Evolutionary conservation across 73 alveolate genomes (phyloP), one percentile per base, ranked within the genome.

Genomic region (Stentor roeselii): DNA sequence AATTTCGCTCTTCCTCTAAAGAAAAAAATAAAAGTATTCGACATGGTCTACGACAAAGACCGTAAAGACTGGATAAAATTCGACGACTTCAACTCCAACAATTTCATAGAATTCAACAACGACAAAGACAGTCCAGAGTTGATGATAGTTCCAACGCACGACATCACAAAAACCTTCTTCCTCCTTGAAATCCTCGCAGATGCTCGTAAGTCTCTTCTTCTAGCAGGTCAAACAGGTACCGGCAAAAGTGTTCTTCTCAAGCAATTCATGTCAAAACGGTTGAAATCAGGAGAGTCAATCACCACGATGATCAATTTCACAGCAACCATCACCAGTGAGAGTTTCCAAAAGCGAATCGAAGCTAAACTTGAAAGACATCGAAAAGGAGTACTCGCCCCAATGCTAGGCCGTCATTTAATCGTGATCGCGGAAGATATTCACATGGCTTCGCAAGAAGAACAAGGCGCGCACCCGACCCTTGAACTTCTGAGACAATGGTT

Each of bases 391-490:
- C 88, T 83, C 92, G 99, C 98, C 2, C 99, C 99, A 11, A 89
- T 93, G 39, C 93, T 94, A 3, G 98, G 99, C 35, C 86, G 93
- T 83, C 91, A 94, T 39, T 89, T 96, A 93, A 86, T 92, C 34
- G 94, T 90, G 38, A 89, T 92, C 82, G 93, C 92, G 2, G 97
- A 90, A 84, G 98, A 93, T 88, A 90, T 97, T 42, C 95, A 96
- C 86, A 96, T 97, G 99, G 98, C 99, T 21, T 93, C 94, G 88
- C 97, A 96, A 82, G 92, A 96, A 78, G 91, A 86, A 61, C 96
- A 92, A 80, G 99, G 99, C 3, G 98, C 99, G 3, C 97, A 95
- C 84, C 99, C 99, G 3, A 99, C 99, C 2, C 93, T 95, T 30
- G 99, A 97, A 92, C 90, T 97, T 41, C 87, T 97, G 30, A 95